Percentiles rank a stretch among this genome's conserved stretches.
These are phyloP conservation scores for Pyricularia grisea DNA, from an alignment of 2,329 filamentous ascomycete species.

Conservation along the genomic window DNA sequence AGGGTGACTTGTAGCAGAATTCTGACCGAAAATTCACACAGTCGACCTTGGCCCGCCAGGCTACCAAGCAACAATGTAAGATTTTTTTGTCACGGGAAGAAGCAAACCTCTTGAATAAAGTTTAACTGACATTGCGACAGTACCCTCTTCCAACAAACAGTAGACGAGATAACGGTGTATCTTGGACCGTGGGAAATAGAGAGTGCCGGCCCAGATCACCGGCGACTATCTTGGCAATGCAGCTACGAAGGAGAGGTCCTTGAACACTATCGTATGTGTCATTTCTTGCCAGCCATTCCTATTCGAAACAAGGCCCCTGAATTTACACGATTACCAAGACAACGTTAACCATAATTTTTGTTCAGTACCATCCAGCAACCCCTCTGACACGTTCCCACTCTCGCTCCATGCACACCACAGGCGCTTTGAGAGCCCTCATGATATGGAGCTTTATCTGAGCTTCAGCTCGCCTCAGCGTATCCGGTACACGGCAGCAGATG, in stretches of 20 bases:
- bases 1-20: not conserved
- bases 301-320: not conserved
- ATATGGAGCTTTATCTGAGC: slow-evolving; percentile 38
- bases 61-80: slow-evolving; percentile 44
- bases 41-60: slow-evolving; percentile 42
- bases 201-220: slow-evolving; percentile 34
- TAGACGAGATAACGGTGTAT: slow-evolving; percentile 38
- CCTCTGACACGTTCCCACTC: slow-evolving; percentile 35
- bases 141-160: slow-evolving; percentile 39
- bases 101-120: not conserved
- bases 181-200: slow-evolving; percentile 40
- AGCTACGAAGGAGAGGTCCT: slow-evolving; percentile 41
- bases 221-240: slow-evolving; percentile 42
- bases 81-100: not conserved
- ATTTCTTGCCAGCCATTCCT: not conserved
- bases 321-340: not conserved
- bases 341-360: not conserved
- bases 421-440: slow-evolving; percentile 37
- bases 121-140: slow-evolving; percentile 17
- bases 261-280: slow-evolving; percentile 37
- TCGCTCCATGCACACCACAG: slow-evolving; percentile 41
- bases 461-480: slow-evolving; percentile 39
- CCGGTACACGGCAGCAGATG: slow-evolving; percentile 36
- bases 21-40: not conserved
- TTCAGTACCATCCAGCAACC: slow-evolving; percentile 35